Base-by-base conservation (phyloP, 1,284 basidiomycete genomes). In the Coniophora puteana region DNA sequence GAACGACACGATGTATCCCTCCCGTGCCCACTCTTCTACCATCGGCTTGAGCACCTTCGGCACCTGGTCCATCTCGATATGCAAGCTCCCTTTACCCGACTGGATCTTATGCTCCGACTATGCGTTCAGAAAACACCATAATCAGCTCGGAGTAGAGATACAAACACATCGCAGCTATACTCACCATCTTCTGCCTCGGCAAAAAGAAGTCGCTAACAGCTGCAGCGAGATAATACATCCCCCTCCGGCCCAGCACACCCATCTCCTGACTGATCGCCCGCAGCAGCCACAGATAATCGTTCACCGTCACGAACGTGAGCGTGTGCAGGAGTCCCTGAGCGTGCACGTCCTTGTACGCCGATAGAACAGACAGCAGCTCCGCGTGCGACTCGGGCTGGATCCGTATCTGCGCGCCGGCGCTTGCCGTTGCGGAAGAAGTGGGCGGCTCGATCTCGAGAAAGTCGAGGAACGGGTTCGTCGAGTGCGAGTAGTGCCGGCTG, bases 81-180 rank as follows among this genome's bases (percentile, higher is more conserved):
- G 78, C 25, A 99, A 67, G 49, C 88, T 93, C 3, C 93, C 93
- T 60, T 95, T 93, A 16, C 89, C 89, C 0, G 92, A 96, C 61
- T 99, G 95, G 33, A 99, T 98, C 69, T 99, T 99, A 70, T 99
- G 95, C 66, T 93, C 91, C 2, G 92, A 89, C 92, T 96, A 22
- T 34, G 27, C 36, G 10, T 22, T 26, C 35, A 31, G 35, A 43
- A 22, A 27, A 36, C n/a, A 31, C 17, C 20, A 43, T 17, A 17
- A 71, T 32, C 45, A 0, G 46, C 38, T 8, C 16, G 36, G 17
- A 20, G 1, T 26, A 2, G 38, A 13, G 30, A 8, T n/a, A 6
- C 16, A 8, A 18, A n/a, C 28, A 1, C 4, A 16, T 10, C 26
- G 4, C 26, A n/a, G n/a, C n/a, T 31, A 21, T 14, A 49, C 82